Percentiles rank a stretch among this genome's conserved stretches.
phyloP scores from a whole-genome alignment of 2,329 filamentous ascomycete genomes.

The Colletotrichum noveboracense region DNA sequence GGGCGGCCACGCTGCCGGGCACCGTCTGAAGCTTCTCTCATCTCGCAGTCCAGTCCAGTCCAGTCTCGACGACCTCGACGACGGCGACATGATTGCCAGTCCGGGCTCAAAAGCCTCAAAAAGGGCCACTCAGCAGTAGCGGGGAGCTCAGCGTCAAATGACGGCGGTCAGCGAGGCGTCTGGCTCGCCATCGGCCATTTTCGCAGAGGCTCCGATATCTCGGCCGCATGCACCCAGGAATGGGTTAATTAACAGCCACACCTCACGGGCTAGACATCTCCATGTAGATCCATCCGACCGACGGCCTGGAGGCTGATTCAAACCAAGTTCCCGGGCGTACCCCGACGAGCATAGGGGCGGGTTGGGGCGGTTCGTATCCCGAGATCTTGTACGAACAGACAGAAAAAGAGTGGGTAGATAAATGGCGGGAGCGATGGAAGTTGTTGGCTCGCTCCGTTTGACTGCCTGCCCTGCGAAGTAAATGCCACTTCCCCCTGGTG shows the following conservation, averaged over 20 bases:
- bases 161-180: neutral
- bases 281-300: slow-evolving; percentile 4
- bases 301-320: neutral
- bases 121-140: neutral
- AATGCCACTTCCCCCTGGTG: neutral
- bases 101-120: neutral
- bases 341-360: neutral
- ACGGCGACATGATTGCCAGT: neutral
- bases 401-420: neutral
- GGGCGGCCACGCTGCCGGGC: neutral
- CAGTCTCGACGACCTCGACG: neutral
- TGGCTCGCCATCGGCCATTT: slow-evolving; percentile 1
- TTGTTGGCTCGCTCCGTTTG: neutral
- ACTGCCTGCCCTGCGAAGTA: neutral
- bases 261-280: neutral
- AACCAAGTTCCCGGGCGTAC: neutral
- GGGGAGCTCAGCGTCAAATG: neutral
- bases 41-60: neutral
- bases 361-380: neutral
- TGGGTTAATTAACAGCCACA: slow-evolving; percentile 9
- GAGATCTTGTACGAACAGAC: neutral
- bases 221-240: slow-evolving; percentile 5
- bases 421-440: neutral
- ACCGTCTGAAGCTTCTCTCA: neutral
- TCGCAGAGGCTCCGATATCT: slow-evolving; percentile 7